Evolutionary conservation across 805 yeast species (phyloP).

Genomic region (Candida maltosa): DNA sequence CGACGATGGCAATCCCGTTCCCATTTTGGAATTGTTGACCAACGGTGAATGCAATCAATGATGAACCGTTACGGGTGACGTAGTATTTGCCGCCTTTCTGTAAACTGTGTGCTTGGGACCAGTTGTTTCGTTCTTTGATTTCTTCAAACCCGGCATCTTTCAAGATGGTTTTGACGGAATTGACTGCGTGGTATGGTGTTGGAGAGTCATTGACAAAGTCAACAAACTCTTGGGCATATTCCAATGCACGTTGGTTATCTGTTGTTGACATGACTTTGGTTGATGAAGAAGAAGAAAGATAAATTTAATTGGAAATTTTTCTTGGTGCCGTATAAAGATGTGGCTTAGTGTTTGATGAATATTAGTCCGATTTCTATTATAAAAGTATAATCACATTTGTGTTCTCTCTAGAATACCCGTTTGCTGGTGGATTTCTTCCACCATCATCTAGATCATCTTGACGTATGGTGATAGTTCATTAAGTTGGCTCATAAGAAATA

Average conservation of each 20-base stretch:
- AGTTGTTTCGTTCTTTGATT: constrained; percentile 64
- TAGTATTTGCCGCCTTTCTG: constrained; percentile 63
- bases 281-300: neutral
- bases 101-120: constrained; percentile 52
- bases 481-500: no score
- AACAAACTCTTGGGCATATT: constrained; percentile 60
- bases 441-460: no score
- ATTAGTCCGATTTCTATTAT: no score
- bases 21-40: constrained; percentile 75
- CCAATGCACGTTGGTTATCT: no score
- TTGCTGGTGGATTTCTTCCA: no score
- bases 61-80: constrained; percentile 87
- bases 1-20: constrained; percentile 81
- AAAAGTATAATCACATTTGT: no score
- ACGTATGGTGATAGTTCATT: no score
- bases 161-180: constrained; percentile 55
- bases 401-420: no score
- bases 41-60: constrained; percentile 81
- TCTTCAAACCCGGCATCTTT: constrained; percentile 65
- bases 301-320: no score
- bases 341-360: no score
- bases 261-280: no score
- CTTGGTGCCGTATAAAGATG: no score
- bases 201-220: constrained; percentile 82
- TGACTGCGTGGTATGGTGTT: constrained; percentile 92